Percentiles rank a stretch among this genome's conserved stretches.
Conservation (phyloP, 2,329 filamentous ascomycete species). For the Arthrobotrys entomopaga region DNA sequence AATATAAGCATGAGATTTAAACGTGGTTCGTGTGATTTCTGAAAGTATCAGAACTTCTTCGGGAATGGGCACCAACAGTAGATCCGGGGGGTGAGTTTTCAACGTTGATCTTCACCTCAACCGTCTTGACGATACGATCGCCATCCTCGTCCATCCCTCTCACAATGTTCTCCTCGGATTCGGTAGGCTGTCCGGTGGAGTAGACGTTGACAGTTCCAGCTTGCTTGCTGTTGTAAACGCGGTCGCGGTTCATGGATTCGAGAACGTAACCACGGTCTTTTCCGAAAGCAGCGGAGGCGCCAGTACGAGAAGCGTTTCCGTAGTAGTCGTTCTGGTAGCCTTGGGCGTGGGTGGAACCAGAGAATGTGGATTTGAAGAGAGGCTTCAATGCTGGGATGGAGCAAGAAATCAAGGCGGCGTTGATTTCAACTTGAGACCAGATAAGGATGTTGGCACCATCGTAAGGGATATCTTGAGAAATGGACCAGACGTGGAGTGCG, state of each 20-base stretch:
- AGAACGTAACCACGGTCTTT: conserved; percentile 53
- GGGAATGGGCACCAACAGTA: conserved; percentile 55
- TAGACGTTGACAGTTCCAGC: conserved; percentile 53
- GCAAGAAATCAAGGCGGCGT: conserved; percentile 64
- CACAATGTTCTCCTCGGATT: conserved; percentile 58
- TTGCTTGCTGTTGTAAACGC: conserved; percentile 54
- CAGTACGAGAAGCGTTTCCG: conserved; percentile 43
- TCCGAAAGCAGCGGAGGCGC: conserved; percentile 46
- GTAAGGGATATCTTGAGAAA: conserved; percentile 47
- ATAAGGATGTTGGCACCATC: conserved; percentile 58
- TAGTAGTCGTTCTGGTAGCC: conserved; percentile 53
- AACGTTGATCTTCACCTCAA: conserved; percentile 58
- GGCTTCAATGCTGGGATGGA: conserved; percentile 63
- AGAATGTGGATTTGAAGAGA: conserved; percentile 59
- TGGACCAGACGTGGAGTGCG: conserved; percentile 57
- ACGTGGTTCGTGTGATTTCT: conserved; percentile 44
- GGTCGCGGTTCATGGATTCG: conserved; percentile 55
- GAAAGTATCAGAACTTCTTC: conserved; percentile 53
- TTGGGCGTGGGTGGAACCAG: conserved; percentile 48
- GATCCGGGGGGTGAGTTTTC: conserved; percentile 52
- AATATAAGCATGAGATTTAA: conserved; percentile 42
- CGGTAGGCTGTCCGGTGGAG: conserved; percentile 50
- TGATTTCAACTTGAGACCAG: conserved; percentile 62
- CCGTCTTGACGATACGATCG: conserved; percentile 56
- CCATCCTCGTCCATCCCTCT: conserved; percentile 48